These are phyloP conservation scores for Cystoderma amianthinum DNA, from an alignment of 768 basidiomycete species.

Conservation along the genomic window DNA sequence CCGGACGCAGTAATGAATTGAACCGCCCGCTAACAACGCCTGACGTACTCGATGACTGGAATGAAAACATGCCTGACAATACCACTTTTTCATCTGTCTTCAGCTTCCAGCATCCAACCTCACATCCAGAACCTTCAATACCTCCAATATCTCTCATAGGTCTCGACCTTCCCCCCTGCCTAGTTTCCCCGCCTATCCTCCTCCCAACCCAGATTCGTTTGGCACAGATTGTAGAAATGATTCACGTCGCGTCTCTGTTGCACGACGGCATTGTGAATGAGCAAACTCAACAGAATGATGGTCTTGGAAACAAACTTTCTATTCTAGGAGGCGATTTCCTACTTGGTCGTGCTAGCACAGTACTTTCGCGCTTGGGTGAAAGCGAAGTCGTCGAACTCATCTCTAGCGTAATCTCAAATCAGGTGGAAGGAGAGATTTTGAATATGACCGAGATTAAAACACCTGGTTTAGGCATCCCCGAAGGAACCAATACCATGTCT, in stretches of 20 bases:
- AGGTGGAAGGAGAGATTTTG: slow-evolving; percentile 95
- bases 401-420: slow-evolving; percentile 85
- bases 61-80: slow-evolving; percentile 79
- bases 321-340: slow-evolving; percentile 96
- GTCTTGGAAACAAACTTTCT: slow-evolving; percentile 88
- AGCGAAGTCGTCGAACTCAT: slow-evolving; percentile 91
- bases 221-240: slow-evolving; percentile 97
- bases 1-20: slow-evolving; percentile 50
- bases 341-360: slow-evolving; percentile 84
- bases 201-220: slow-evolving; percentile 89
- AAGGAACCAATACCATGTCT: slow-evolving; percentile 20
- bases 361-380: slow-evolving; percentile 80
- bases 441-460: slow-evolving; percentile 55
- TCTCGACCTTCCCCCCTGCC: slow-evolving; percentile 11
- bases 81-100: slow-evolving; percentile 64
- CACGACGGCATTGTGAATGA: slow-evolving; percentile 82
- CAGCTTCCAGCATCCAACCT: slow-evolving; percentile 33
- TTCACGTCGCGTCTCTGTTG: slow-evolving; percentile 89
- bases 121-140: slow-evolving; percentile 24
- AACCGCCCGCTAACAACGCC: slow-evolving; percentile 75
- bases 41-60: slow-evolving; percentile 87
- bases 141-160: slow-evolving; percentile 15
- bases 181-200: slow-evolving; percentile 31
- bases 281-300: slow-evolving; percentile 37
- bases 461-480: slow-evolving; percentile 22